These are phyloP conservation scores for Fraxinus velutina DNA, from an alignment of 305 asterid species.

Conservation along the genomic window DNA sequence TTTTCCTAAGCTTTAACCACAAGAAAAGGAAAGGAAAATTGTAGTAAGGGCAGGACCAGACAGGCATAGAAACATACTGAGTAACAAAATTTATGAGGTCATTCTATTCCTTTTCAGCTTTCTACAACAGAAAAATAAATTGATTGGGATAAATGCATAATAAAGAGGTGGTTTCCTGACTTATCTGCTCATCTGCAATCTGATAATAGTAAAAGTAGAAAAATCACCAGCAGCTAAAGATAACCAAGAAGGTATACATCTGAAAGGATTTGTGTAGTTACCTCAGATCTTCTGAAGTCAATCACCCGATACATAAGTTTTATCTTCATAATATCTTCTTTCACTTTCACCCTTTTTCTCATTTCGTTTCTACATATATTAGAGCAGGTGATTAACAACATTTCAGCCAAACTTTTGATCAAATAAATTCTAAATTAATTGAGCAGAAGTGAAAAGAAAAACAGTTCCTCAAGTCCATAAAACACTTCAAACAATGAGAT, in stretches of 20 bases:
- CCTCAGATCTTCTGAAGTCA: slow-evolving; percentile 32
- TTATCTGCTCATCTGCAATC: slow-evolving; percentile 17
- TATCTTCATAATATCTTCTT: slow-evolving; percentile 83
- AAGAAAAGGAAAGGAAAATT: neutral
- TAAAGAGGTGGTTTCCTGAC: neutral
- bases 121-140: neutral
- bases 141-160: neutral
- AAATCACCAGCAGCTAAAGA: slow-evolving; percentile 2
- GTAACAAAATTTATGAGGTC: neutral
- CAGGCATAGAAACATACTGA: neutral
- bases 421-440: neutral
- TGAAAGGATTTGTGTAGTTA: slow-evolving; percentile 25
- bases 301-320: slow-evolving; percentile 70
- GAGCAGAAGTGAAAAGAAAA: slow-evolving; percentile 20
- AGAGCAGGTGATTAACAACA: neutral
- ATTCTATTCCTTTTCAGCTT: neutral
- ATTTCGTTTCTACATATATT: slow-evolving; percentile 70
- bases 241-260: neutral
- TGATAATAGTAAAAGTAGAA: slow-evolving; percentile 19
- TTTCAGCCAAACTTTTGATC: slow-evolving; percentile 9
- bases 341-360: slow-evolving; percentile 89
- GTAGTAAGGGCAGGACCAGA: neutral
- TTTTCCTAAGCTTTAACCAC: neutral
- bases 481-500: slow-evolving; percentile 8
- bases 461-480: slow-evolving; percentile 2